Base-by-base conservation (phyloP, 2,329 filamentous ascomycete species). In the Mycosphaerella sp. region DNA sequence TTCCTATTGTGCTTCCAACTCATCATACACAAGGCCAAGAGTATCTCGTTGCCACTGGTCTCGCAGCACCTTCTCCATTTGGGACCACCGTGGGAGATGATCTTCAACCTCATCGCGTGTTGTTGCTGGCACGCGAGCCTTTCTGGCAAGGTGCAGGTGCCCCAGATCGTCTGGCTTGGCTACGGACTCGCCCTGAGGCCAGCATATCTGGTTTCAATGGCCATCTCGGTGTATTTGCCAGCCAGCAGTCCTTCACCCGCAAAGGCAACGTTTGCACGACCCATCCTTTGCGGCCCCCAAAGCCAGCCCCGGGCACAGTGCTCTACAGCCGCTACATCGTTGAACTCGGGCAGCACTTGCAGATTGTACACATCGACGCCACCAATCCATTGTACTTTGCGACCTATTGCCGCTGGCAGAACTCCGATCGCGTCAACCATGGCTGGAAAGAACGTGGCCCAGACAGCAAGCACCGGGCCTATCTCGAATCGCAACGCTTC, bases 391-490 rank as follows among this genome's bases (percentile, higher is more conserved):
- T 53, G 23, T 43, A 53, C 23, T 47, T 53, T 31, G 23, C n/a
- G 23, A 31, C 3, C 21, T 53, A 53, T 40, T 41, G 38, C 17
- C 42, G 44, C 10, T 53, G 50, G 50, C 50, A 53, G 42, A 53
- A 53, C 17, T 47, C 29, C 10, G 50, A 53, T 31, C 43, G 50
- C 12, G 50, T 53, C 23, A 53, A 53, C 32, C 50, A 53, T 21
- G 50, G 50, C 5, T 53, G 50, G 50, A 47, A 32, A 32, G 50
- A 53, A 29, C 50, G 50, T 9, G 50, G 50, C 11, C 50, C 50
- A 8, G 50, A 53, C n/a, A 32, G 23, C 34, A 53, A 47, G 23
- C 50, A 53, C 23, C 6, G 17, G 21, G 50, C 50, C 8, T 53
- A 53, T 29, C 50, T 53, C 7, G 50, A 39, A 21, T 53, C 50